Evolutionary conservation across 129 eudicot species (phyloP).

Genomic region (Flaveria trinervia): DNA sequence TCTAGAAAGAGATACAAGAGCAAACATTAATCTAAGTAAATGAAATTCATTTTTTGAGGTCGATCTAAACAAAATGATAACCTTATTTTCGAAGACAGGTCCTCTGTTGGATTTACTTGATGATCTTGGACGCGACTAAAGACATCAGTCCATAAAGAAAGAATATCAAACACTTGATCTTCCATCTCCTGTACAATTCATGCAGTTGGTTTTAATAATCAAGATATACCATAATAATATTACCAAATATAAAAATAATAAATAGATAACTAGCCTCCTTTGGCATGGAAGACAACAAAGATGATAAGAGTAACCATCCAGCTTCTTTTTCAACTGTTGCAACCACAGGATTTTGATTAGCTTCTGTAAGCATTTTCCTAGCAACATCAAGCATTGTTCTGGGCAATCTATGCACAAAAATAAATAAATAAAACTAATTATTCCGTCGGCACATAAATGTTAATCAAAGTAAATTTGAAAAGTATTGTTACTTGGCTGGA

Average conservation of each 20-base stretch:
- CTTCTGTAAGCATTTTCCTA: conserved; percentile 73
- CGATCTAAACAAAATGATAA: conserved; percentile 20
- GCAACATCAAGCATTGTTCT: conserved; percentile 86
- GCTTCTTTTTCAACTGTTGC: conserved; percentile 93
- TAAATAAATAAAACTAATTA: conserved; percentile 7
- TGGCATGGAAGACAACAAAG: conserved; percentile 87
- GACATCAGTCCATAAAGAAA: conserved; percentile 79
- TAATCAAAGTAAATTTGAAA: conserved; percentile 10
- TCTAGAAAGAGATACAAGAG: conserved; percentile 43
- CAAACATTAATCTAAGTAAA: conserved; percentile 6
- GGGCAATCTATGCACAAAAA: conserved; percentile 69
- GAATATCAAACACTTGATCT: conserved; percentile 92
- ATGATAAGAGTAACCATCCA: conserved; percentile 89
- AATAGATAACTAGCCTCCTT: conserved; percentile 61
- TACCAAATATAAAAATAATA: conserved; percentile 10
- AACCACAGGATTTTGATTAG: conserved; percentile 67
- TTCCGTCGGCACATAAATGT: conserved; percentile 13
- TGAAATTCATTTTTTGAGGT: neutral
- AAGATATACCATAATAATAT: conserved; percentile 14
- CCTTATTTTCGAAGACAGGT: conserved; percentile 65
- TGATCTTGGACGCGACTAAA: conserved; percentile 63
- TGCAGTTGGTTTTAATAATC: conserved; percentile 33
- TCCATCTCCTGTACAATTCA: conserved; percentile 84
- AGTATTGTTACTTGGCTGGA: conserved; percentile 70
- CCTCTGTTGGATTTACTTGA: conserved; percentile 50